phyloP scores from a whole-genome alignment of 2,329 filamentous ascomycete species.

The Paracorniculantispora psalliotae region DNA sequence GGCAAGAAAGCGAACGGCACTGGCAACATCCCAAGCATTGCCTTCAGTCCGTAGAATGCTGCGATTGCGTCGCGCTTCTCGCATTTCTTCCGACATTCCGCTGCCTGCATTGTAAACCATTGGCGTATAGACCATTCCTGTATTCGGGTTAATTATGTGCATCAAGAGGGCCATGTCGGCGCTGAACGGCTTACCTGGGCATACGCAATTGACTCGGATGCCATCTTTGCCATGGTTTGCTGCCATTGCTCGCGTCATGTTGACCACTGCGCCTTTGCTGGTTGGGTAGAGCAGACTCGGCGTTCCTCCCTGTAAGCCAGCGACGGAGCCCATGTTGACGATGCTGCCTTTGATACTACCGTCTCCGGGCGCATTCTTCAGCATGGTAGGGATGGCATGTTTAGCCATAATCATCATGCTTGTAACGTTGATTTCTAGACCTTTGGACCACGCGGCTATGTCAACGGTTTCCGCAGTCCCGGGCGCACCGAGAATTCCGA shows the following conservation, averaged over 20 bases:
- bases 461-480: conserved; percentile 59
- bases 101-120: conserved; percentile 34
- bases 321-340: conserved; percentile 60
- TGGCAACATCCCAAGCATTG: conserved; percentile 39
- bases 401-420: conserved; percentile 63
- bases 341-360: conserved; percentile 45
- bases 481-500: conserved; percentile 50
- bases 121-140: conserved; percentile 41
- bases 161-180: not conserved
- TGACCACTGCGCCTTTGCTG: conserved; percentile 43
- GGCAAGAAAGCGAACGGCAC: conserved; percentile 35
- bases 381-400: conserved; percentile 56
- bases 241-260: conserved; percentile 49
- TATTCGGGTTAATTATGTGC: not conserved
- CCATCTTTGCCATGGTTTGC: conserved; percentile 41
- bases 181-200: conserved; percentile 29
- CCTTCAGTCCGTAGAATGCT: conserved; percentile 38
- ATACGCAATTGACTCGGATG: conserved; percentile 47
- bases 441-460: conserved; percentile 50
- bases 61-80: conserved; percentile 32
- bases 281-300: conserved; percentile 43
- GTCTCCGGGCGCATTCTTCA: conserved; percentile 35
- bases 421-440: conserved; percentile 57
- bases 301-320: conserved; percentile 45
- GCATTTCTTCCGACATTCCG: conserved; percentile 35